These are phyloP conservation scores for Kluyveromyces lactis DNA, from an alignment of 805 yeast genomes.

Conservation along the genomic window DNA sequence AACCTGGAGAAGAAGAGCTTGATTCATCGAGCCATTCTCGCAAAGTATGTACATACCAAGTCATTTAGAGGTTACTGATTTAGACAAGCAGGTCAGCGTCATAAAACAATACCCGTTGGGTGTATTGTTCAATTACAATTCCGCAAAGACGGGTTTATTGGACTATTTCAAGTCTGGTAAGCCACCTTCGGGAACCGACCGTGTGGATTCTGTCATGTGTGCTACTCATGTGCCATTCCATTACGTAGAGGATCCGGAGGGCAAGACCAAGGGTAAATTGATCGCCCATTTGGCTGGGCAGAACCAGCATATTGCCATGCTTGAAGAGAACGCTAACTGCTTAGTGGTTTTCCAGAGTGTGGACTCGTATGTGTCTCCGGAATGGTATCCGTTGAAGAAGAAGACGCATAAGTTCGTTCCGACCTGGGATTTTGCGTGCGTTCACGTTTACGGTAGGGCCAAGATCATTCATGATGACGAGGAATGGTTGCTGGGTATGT, in stretches of 20 bases:
- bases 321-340: constrained; percentile 33
- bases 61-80: constrained; percentile 18
- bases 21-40: too few species aligned
- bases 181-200: constrained; percentile 10
- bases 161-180: constrained; percentile 5
- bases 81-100: constrained; percentile 34
- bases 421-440: constrained; percentile 58
- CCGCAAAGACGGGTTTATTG: constrained; percentile 9
- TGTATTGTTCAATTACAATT: constrained; percentile 34
- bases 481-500: constrained; percentile 38
- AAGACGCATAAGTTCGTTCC: constrained; percentile 58
- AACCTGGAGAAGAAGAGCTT: too few species aligned
- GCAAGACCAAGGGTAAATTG: constrained; percentile 29
- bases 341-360: constrained; percentile 45
- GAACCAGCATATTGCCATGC: constrained; percentile 42
- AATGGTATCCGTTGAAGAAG: constrained; percentile 49
- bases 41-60: constrained; percentile 26
- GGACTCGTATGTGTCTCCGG: constrained; percentile 48
- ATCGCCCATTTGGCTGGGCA: constrained; percentile 48
- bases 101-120: constrained; percentile 45
- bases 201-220: constrained; percentile 33
- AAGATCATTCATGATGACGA: constrained; percentile 35
- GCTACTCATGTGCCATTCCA: constrained; percentile 54
- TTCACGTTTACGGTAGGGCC: constrained; percentile 48
- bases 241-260: constrained; percentile 30